Percentiles rank a stretch among this genome's conserved stretches.
Conservation (phyloP, 2,329 filamentous ascomycete genomes). For the Fusarium mexicanum region DNA sequence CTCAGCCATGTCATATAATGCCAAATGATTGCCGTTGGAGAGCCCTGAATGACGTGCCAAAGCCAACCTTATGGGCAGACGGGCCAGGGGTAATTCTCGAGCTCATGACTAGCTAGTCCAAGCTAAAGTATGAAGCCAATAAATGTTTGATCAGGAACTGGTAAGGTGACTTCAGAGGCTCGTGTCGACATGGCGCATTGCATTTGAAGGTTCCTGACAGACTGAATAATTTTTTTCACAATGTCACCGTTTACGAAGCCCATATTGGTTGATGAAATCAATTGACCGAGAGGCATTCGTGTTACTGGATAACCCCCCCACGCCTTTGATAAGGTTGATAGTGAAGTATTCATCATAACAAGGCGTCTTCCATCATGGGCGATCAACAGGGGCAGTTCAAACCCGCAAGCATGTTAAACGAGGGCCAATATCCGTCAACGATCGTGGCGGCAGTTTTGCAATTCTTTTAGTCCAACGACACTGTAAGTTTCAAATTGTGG, state of each 20-base stretch:
- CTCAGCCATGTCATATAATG: constrained; percentile 11
- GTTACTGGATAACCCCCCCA: background rate
- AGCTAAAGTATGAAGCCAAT: constrained; percentile 19
- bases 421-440: background rate
- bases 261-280: background rate
- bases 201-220: background rate
- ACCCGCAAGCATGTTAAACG: background rate
- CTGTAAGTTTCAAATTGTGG: constrained; percentile 15
- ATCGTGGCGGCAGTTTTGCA: background rate
- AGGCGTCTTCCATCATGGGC: background rate
- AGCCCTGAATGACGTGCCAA: constrained; percentile 31
- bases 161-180: background rate
- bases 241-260: background rate
- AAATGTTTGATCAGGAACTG: constrained; percentile 5
- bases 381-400: constrained; percentile 7
- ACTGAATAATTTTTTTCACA: background rate
- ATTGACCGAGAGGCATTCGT: background rate
- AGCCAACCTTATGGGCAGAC: background rate
- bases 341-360: background rate
- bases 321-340: background rate
- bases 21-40: background rate
- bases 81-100: background rate
- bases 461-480: background rate
- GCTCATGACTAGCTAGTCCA: constrained; percentile 27
- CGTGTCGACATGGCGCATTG: background rate